Evolutionary conservation across 1,284 basidiomycete genomes (phyloP).

Genomic region (Malassezia dermatis): DNA sequence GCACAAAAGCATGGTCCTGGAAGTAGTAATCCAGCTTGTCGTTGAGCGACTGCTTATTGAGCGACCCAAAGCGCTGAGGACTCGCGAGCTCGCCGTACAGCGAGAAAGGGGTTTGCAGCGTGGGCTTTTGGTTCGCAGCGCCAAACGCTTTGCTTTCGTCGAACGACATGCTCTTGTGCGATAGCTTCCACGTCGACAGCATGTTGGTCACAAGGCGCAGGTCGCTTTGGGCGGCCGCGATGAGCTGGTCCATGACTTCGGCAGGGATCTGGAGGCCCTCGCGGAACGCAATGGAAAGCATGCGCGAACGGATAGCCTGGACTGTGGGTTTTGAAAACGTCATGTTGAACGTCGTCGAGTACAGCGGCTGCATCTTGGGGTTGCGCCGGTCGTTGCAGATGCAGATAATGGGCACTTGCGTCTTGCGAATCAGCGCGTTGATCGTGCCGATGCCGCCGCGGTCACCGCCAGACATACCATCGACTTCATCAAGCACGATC

Average conservation of each 20-base stretch:
- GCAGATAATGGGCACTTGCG: constrained; percentile 92
- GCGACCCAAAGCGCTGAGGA: constrained; percentile 76
- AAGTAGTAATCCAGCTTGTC: constrained; percentile 96
- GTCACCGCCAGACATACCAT: constrained; percentile 97
- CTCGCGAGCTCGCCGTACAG: constrained; percentile 59
- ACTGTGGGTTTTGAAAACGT: constrained; percentile 46
- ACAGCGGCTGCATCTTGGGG: constrained; percentile 82
- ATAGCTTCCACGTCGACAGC: constrained; percentile 78
- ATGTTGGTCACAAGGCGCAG: constrained; percentile 95
- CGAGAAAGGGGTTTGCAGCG: constrained; percentile 60
- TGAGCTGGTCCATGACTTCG: constrained; percentile 83
- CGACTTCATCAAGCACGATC: constrained; percentile 98
- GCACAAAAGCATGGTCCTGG: constrained; percentile 85
- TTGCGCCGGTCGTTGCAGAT: constrained; percentile 83
- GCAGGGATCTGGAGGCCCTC: constrained; percentile 73
- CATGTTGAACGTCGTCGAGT: constrained; percentile 64
- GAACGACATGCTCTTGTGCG: constrained; percentile 33
- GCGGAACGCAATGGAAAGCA: constrained; percentile 64
- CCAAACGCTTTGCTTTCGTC: constrained; percentile 70
- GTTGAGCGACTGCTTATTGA: constrained; percentile 66
- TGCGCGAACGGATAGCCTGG: constrained; percentile 45
- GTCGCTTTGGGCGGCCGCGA: constrained; percentile 78
- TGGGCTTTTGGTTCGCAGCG: constrained; percentile 71
- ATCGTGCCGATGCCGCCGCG: constrained; percentile 88
- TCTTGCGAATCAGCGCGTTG: constrained; percentile 84